Evolutionary conservation across 1,284 basidiomycete genomes (phyloP), one percentile per base, ranked within the genome.

Genomic region (Cystobasidium sp.): DNA sequence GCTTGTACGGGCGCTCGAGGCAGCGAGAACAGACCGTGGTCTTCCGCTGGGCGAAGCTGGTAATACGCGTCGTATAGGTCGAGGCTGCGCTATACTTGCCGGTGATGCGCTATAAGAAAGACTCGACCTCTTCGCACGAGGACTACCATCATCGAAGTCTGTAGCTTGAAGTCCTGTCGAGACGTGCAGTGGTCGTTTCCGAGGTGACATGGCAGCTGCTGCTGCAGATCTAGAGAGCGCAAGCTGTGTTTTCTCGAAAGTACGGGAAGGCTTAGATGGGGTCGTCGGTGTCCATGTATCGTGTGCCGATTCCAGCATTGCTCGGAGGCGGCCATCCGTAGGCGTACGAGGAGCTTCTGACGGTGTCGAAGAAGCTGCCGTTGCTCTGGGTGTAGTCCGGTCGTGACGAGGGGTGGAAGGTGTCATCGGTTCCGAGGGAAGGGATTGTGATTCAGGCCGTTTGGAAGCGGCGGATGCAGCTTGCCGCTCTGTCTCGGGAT

Each of bases 401-500:
- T 55, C 64, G 52, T 52, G 64, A 12, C 49, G 64, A 37, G 64
- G 64, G 12, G 64, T 68, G 4, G 52, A 46, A 47, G 66, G 66
- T 18, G 64, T 52, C 31, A 31, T 31, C 31, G 55, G 18, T 24
- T 16, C 31, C 14, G 55, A 37, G 4, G 31, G 47, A 43, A 31
- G 31, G 12, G 20, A 9, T 37, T 4, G 39, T 20, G 64, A 18
- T 24, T n/a, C 24, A 16, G n/a, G 44, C 3, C 31, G 5, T 14
- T 1, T 37, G 43, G 61, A 44, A 24, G 47, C 24, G 31, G 44
- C 47, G 2, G n/a, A 41, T n/a, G 43, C 46, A 37, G 68, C 56
- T 51, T 46, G 51, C 8, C 41, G 63, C n/a, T 58, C 62, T 58
- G 37, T 52, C 81, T 95, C 92, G 75, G 94, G 92, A 68, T 93